A percentile compares a stretch with the other conserved stretches of the same genome.
phyloP scores from a whole-genome alignment of 495 filamentous ascomycete genomes.

The Pseudevernia furfuracea region DNA sequence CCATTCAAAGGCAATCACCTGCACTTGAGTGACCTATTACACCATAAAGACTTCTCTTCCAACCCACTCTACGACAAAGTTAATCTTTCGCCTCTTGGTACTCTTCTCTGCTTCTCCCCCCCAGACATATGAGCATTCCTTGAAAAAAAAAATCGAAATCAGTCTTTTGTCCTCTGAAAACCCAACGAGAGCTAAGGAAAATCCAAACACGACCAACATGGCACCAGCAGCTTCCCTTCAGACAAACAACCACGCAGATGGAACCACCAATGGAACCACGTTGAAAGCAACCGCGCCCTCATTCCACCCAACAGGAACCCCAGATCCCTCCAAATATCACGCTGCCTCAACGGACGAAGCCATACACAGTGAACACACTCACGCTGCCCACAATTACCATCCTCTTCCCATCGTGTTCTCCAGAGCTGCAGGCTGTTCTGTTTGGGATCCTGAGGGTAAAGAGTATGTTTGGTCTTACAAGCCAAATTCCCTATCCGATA shows the following conservation, averaged over 20 bases:
- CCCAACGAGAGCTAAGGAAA: neutral
- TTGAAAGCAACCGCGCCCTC: slow-evolving; percentile 43
- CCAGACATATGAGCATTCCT: neutral
- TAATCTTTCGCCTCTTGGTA: neutral
- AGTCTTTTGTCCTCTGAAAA: neutral
- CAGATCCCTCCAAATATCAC: slow-evolving; percentile 57
- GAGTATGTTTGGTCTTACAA: neutral
- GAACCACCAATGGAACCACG: slow-evolving; percentile 29
- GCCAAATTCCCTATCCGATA: neutral
- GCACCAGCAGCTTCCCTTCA: slow-evolving; percentile 32
- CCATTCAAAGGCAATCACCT: slow-evolving; percentile 40
- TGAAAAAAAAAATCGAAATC: too few species aligned
- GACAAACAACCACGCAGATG: slow-evolving; percentile 20
- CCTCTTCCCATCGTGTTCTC: slow-evolving; percentile 90
- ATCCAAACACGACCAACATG: slow-evolving; percentile 28
- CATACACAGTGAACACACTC: slow-evolving; percentile 70
- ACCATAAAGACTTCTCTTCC: neutral
- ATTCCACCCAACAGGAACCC: slow-evolving; percentile 43
- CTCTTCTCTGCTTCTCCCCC: neutral
- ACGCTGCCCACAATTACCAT: slow-evolving; percentile 97
- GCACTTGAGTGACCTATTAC: slow-evolving; percentile 60
- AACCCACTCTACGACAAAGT: neutral
- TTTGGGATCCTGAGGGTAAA: slow-evolving; percentile 94
- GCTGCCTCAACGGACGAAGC: slow-evolving; percentile 69
- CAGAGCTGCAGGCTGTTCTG: slow-evolving; percentile 69